phyloP scores from a whole-genome alignment of 148 eudicot genomes.

The Selenicereus undatus region DNA sequence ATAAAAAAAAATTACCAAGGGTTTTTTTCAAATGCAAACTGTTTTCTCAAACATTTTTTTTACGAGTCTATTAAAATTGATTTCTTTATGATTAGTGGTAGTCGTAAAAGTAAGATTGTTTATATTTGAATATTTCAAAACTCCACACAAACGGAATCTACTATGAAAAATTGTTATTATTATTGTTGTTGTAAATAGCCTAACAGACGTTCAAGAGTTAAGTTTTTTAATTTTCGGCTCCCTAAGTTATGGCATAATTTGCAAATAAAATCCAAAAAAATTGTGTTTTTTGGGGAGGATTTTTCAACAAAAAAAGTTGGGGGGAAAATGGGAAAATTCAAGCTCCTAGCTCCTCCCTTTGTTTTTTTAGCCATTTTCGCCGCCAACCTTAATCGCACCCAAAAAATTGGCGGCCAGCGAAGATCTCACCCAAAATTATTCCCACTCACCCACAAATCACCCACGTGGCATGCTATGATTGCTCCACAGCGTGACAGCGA shows the following conservation, averaged over 20 bases:
- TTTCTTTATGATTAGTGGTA: too few relatives aligned
- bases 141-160: too few relatives aligned
- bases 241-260: not conserved
- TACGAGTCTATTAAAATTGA: too few relatives aligned
- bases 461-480: not conserved
- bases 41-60: too few relatives aligned
- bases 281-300: not conserved
- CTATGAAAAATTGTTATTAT: too few relatives aligned
- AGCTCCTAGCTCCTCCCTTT: not conserved
- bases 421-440: not conserved
- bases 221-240: not conserved
- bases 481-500: not conserved
- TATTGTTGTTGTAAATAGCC: too few relatives aligned
- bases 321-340: not conserved
- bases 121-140: too few relatives aligned
- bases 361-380: not conserved
- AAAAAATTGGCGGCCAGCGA: conserved; percentile 2
- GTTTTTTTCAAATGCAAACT: too few relatives aligned
- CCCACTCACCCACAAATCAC: not conserved
- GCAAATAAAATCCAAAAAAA: not conserved
- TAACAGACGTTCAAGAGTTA: too few relatives aligned
- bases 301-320: not conserved
- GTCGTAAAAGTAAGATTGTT: too few relatives aligned
- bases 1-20: too few relatives aligned
- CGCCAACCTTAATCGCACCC: not conserved